A percentile compares a stretch with the other conserved stretches of the same genome.
phyloP scores from a whole-genome alignment of 73 alveolate species.

The Blepharisma stoltei region DNA sequence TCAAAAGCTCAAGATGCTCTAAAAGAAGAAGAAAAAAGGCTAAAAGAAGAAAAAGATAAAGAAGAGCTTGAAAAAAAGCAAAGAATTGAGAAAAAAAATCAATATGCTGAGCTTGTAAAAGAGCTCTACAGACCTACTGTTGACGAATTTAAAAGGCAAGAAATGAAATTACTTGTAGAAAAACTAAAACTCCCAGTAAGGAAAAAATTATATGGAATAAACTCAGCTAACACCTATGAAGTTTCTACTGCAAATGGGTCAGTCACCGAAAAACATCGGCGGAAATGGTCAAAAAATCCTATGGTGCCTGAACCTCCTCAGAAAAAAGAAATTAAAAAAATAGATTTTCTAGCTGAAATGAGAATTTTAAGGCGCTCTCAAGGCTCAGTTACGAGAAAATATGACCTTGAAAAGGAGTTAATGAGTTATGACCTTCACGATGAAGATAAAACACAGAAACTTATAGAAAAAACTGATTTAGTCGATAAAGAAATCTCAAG shows the following conservation, averaged over 20 bases:
- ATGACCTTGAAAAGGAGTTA: not conserved
- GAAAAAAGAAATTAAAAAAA: not conserved
- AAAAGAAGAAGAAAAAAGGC: constrained; percentile 23
- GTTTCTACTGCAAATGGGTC: too few relatives aligned
- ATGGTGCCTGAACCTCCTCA: constrained; percentile 26
- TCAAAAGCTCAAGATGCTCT: not conserved
- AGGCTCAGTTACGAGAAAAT: not conserved
- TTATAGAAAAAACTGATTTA: not conserved
- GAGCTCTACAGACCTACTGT: not conserved
- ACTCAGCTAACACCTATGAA: not conserved
- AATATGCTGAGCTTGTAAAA: constrained; percentile 22
- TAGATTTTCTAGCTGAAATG: constrained; percentile 13
- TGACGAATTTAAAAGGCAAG: constrained; percentile 24
- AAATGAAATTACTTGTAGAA: constrained; percentile 9
- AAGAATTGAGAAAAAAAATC: constrained; percentile 15
- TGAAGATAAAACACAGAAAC: not conserved
- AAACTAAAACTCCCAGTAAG: constrained; percentile 23
- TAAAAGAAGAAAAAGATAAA: constrained; percentile 17
- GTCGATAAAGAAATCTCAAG: not conserved
- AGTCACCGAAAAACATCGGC: not conserved
- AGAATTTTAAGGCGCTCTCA: not conserved
- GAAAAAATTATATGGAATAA: not conserved
- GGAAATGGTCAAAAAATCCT: constrained; percentile 1
- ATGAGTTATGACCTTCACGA: not conserved
- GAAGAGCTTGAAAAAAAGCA: constrained; percentile 9